Base-by-base conservation (phyloP, 129 eudicot species). In the Cynara cardunculus region DNA sequence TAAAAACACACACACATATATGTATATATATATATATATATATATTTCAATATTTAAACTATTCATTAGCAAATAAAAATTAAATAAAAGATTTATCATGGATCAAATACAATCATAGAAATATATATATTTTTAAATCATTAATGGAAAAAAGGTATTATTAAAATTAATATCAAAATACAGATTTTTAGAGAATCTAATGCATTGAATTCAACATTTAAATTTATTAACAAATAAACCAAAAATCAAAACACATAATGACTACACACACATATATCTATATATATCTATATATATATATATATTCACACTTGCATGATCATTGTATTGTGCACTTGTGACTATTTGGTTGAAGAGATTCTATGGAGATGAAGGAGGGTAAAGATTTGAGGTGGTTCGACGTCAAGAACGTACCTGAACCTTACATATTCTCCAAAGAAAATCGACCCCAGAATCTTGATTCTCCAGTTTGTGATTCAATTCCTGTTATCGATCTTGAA, bases 401-500 rank as follows among this genome's bases (percentile, higher is more conserved):
- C 19, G 91, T 86, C 28, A 49, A 90, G 74, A 34, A 21, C 22
- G 88, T 92, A 76, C 93, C 97, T 3, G 24, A 35, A 5, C 78
- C 66, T 41, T 89, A 87, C 76, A 83, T 83, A 24, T 93, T 89
- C 71, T 72, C 98, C 1, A 32, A 61, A 78, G 91, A 88, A 71
- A 39, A 80, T 0, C 85, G 98, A 73, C 98, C 98, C 8, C 88
- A 89, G 5, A 72, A 84, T 78, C 78, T 80, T 12, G 82, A 81
- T 41, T 27, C 80, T 70, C 90, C 91, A 9, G 35, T 78, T 13
- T 87, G 88, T 62, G 81, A 79, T 31, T 72, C 77, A 7, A 83
- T 93, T 79, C 96, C 98, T 22, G 91, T 91, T 5, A 91, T 91
- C 1, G 85, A 93, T 80, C 88, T 89, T 62, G 68, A 72, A 62